Base-by-base conservation (phyloP, 768 basidiomycete species). In the Candolleomyces aberdarensis region DNA sequence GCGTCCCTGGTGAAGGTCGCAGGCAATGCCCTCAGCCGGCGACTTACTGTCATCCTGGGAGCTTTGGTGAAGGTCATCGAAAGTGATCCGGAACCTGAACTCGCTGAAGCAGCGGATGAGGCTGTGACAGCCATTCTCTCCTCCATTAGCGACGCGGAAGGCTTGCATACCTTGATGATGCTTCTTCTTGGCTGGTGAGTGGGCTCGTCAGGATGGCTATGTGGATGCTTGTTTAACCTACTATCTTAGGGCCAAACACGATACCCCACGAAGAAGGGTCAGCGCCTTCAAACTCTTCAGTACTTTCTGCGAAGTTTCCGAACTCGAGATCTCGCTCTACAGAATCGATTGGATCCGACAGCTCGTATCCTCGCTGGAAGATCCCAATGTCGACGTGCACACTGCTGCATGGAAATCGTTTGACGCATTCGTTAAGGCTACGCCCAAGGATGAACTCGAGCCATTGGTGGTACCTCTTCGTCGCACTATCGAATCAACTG, bases 301-400 rank as follows among this genome's bases (percentile, higher is more conserved):
- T 3, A 76, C 82, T 1, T 95, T 98, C 77, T 97, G 94, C 69
- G 86, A 92, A 64, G 88, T 84, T 51, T 89, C 92, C 3, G 83
- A 88, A 43, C 79, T 93, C 44, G 96, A 98, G 69, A 82, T 85
- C 0, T 87, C 91, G 0, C 72, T 94, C 22, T 98, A 98, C 74
- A 87, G 91, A 19, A 77, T 95, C 63, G 97, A 98, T 71, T 98
- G 96, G 95, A 84, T 98, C 58, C 87, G 96, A 8, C 92, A 94
- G 64, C 81, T 98, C 15, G 78, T 98, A 7, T 83, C 92, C 0
- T 74, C 90, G 2, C 80, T 97, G 53, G 95, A 95, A 65, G 96
- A 98, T 68, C 73, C 75, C 13, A 81, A 87, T 51, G 84, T 88
- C 1, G 70, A 80, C 3, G 93, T 96, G 10, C 87, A 96, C 67